A percentile compares a stretch with the other conserved stretches of the same genome.
Evolutionary conservation across 2,329 filamentous ascomycete species (phyloP).

Genomic region (Cryphonectria naterciae): DNA sequence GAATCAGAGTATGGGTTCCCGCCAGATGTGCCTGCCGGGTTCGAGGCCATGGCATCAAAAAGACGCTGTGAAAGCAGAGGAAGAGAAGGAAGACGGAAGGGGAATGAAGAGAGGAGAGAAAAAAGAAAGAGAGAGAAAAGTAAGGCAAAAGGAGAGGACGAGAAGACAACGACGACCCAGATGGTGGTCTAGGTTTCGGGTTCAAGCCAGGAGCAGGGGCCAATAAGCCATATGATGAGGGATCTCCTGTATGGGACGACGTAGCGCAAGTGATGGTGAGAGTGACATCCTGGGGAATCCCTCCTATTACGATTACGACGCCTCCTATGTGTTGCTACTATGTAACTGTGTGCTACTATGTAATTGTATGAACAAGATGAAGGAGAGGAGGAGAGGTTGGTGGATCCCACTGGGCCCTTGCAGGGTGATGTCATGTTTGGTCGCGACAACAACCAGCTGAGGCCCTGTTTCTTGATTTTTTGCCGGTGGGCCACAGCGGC

Average conservation of each 20-base stretch:
- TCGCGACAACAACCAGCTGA: background rate
- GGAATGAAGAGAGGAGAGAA: background rate
- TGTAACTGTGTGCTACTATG: no score
- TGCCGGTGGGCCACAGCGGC: background rate
- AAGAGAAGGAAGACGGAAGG: background rate
- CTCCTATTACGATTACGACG: background rate
- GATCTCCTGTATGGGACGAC: background rate
- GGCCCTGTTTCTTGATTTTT: conserved; percentile 15
- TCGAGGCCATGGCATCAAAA: background rate
- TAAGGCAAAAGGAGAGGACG: background rate
- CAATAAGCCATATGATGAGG: background rate
- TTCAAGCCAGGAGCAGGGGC: background rate
- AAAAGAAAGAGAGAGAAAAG: background rate
- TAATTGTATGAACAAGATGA: background rate
- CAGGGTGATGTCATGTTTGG: conserved; percentile 16
- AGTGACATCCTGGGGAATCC: background rate
- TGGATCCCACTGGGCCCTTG: conserved; percentile 4
- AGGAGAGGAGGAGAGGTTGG: background rate
- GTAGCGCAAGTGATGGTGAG: background rate
- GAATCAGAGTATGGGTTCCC: conserved; percentile 26
- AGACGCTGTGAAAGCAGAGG: background rate
- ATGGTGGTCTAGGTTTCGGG: background rate
- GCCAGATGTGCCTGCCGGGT: background rate
- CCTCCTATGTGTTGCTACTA: background rate
- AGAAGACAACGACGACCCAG: background rate